A percentile compares a stretch with the other conserved stretches of the same genome.
These are phyloP conservation scores for Xylaria longipes DNA, from an alignment of 495 filamentous ascomycete species.

Conservation along the genomic window DNA sequence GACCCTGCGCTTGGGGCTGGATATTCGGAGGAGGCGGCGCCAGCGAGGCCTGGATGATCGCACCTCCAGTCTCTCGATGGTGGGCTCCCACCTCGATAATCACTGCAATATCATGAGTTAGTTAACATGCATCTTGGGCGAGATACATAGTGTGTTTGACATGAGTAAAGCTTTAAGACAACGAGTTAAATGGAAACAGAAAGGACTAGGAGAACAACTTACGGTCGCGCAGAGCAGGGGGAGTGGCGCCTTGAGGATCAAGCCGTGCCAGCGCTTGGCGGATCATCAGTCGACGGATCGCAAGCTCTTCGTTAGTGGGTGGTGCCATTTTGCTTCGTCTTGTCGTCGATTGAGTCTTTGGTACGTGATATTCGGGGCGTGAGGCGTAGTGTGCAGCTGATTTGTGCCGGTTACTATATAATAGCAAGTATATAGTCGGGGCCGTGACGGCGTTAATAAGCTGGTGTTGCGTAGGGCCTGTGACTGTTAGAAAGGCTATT, in stretches of 20 bases:
- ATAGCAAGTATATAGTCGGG: background rate
- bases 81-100: background rate
- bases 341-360: background rate
- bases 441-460: background rate
- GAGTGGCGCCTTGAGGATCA: background rate
- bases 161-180: background rate
- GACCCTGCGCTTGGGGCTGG: background rate
- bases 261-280: background rate
- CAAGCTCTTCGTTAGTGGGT: background rate
- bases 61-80: background rate
- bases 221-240: background rate
- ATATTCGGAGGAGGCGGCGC: background rate
- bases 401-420: background rate
- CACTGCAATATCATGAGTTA: background rate
- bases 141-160: background rate
- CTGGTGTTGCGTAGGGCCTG: background rate
- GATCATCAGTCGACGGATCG: background rate
- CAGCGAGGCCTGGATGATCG: background rate
- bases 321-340: background rate
- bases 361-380: background rate
- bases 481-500: background rate
- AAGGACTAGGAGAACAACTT: background rate
- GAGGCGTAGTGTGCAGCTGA: background rate
- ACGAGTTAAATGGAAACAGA: background rate
- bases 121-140: background rate